A percentile compares a stretch with the other conserved stretches of the same genome.
These are phyloP conservation scores for Populus euphratica DNA, from an alignment of 345 rosid genomes.

Conservation along the genomic window DNA sequence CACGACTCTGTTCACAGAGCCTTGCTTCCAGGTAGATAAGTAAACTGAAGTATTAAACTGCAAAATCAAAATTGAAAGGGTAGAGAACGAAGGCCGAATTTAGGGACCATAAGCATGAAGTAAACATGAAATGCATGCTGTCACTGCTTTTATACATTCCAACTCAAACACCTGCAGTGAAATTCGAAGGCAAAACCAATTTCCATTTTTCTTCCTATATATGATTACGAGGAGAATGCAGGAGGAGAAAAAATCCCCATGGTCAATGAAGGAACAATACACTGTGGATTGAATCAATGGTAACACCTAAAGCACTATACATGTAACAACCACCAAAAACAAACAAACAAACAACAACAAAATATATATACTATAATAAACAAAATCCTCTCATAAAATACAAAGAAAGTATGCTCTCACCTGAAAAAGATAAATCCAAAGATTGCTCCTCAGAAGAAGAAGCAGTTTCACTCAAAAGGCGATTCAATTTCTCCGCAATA, in stretches of 20 bases:
- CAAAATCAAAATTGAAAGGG: not conserved
- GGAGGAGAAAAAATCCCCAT: not conserved
- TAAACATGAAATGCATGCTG: not conserved
- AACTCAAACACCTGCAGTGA: not conserved
- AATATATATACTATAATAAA: not conserved
- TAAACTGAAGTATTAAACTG: not conserved
- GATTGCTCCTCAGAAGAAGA: slow-evolving; percentile 71
- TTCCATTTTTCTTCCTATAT: no score
- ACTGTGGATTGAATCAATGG: not conserved
- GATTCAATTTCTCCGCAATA: slow-evolving; percentile 72
- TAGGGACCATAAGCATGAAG: not conserved
- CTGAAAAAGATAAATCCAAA: slow-evolving; percentile 76
- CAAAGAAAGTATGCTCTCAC: slow-evolving; percentile 26
- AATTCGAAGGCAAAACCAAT: no score
- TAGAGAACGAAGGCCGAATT: not conserved
- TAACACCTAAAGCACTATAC: not conserved
- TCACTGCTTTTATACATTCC: not conserved
- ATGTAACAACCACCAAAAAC: not conserved
- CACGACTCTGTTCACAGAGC: not conserved
- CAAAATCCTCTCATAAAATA: not conserved
- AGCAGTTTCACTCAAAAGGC: slow-evolving; percentile 61
- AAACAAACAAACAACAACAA: not conserved
- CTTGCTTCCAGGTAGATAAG: not conserved
- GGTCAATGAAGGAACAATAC: not conserved
- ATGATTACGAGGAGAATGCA: no score